Conservation (phyloP, 2,329 filamentous ascomycete genomes). For the Parastagonospora nodorum region DNA sequence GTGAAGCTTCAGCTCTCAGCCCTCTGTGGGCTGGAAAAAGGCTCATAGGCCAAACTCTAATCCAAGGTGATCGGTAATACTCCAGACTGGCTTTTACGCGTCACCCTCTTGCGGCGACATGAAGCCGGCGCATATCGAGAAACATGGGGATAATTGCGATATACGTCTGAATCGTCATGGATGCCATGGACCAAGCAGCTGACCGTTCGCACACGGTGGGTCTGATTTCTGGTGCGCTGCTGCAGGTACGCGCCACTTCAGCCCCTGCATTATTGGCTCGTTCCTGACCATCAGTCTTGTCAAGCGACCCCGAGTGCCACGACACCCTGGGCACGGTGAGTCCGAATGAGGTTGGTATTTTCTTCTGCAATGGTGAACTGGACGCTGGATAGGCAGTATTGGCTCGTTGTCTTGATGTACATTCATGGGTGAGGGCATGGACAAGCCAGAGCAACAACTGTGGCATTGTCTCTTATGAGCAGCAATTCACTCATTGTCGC, state of each 20-base stretch:
- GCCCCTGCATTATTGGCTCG: slow-evolving; percentile 16
- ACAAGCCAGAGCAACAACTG: too few species aligned
- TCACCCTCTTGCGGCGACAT: neutral
- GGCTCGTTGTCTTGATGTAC: too few species aligned
- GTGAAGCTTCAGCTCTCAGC: neutral
- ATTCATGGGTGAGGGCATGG: neutral
- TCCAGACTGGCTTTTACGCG: neutral
- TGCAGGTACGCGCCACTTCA: slow-evolving; percentile 41
- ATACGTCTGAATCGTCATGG: neutral
- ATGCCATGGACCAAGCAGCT: neutral
- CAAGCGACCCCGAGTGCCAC: slow-evolving; percentile 34
- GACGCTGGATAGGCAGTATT: too few species aligned
- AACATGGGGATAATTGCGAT: neutral
- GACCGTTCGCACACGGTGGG: slow-evolving; percentile 1
- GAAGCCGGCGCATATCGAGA: neutral
- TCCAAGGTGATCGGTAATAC: neutral
- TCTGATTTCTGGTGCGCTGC: slow-evolving; percentile 19
- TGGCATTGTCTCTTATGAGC: too few species aligned
- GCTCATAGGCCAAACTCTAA: slow-evolving; percentile 15
- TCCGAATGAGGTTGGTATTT: slow-evolving; percentile 23
- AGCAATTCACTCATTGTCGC: too few species aligned
- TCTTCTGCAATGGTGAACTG: slow-evolving; percentile 7
- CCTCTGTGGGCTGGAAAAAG: neutral
- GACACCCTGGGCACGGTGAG: slow-evolving; percentile 27
- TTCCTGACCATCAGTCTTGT: slow-evolving; percentile 28